phyloP scores from a whole-genome alignment of 306 rosid species.

The Trifolium fragiferum region DNA sequence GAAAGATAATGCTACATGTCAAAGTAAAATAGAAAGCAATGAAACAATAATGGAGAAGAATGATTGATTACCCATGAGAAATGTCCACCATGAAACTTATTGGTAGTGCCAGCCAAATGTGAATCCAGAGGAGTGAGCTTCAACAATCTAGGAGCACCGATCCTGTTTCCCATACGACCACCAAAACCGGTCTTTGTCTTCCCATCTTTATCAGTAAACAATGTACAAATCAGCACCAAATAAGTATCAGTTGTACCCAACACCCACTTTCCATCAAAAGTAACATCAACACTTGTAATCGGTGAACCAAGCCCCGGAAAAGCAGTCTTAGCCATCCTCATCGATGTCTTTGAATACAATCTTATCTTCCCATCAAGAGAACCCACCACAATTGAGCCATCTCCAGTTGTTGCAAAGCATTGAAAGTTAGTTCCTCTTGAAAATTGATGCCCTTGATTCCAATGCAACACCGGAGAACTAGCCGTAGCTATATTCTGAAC shows the following conservation, averaged over 20 bases:
- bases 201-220: constrained; percentile 91
- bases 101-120: constrained; percentile 80
- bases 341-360: constrained; percentile 81
- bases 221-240: constrained; percentile 82
- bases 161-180: constrained; percentile 88
- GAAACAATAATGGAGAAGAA: constrained; percentile 26
- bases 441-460: constrained; percentile 92
- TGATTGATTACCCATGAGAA: constrained; percentile 83
- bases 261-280: constrained; percentile 91
- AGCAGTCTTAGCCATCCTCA: constrained; percentile 94
- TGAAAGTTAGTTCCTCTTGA: constrained; percentile 88
- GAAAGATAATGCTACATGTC: constrained; percentile 13
- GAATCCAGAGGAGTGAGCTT: constrained; percentile 91
- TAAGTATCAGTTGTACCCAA: constrained; percentile 82
- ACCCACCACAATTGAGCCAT: constrained; percentile 91
- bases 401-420: constrained; percentile 86
- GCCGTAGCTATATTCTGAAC: constrained; percentile 68
- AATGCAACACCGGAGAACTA: constrained; percentile 69
- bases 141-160: constrained; percentile 86
- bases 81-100: constrained; percentile 88
- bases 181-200: constrained; percentile 82
- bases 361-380: constrained; percentile 88
- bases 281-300: constrained; percentile 83
- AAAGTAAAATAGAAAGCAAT: background rate
- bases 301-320: constrained; percentile 91